Evolutionary conservation across 176 grass and related monocot genomes (phyloP), one percentile per base, ranked within the genome.

Genomic region (Aegilops bicornis): DNA sequence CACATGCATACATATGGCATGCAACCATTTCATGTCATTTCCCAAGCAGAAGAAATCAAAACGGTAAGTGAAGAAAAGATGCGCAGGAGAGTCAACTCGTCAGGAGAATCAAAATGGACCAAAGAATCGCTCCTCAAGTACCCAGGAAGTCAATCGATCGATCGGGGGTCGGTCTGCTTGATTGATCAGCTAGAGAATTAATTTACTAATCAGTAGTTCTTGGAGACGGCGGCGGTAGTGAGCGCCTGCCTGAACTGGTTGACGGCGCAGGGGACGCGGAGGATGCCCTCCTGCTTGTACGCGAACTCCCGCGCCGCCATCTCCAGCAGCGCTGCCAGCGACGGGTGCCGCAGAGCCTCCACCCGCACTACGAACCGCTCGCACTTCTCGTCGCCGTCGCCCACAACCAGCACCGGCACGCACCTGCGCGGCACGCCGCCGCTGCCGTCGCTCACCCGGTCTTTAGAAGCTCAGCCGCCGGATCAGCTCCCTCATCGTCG

Each of bases 231-330:
- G 73, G 72, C 5, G 4, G 36, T 42, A 22, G 69, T 42, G 73
- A 93, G 81, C 40, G 89, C 81, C 20, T 88, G 30, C 37, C 32
- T 74, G 83, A 97, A 97, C 29, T 85, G 89, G 8, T 52, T 32
- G 29, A 74, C 80, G 59, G 78, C 63, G 84, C 92, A 97, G 43
- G 95, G 92, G 37, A 97, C 87, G 17, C 85, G 85, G 84, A 97
- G 92, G 31, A 93, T 79, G 66, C 95, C 95, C 10, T 87, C 86
- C 72, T 97, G 91, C 36, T 50, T 79, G 82, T 97, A 95, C 6
- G 91, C 95, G 64, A 97, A 93, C 78, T 97, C 92, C 69, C 84
- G 67, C 35, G 64, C 95, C 30, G 92, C 89, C 70, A 77, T 77
- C 37, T 91, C 91, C 71, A 95, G 81, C 89, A 97, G 64, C 43